Percentiles rank a stretch among this genome's conserved stretches.
Conservation (phyloP, 1,139 yeast genomes). For the Yamadazyma songkhlaensis region DNA sequence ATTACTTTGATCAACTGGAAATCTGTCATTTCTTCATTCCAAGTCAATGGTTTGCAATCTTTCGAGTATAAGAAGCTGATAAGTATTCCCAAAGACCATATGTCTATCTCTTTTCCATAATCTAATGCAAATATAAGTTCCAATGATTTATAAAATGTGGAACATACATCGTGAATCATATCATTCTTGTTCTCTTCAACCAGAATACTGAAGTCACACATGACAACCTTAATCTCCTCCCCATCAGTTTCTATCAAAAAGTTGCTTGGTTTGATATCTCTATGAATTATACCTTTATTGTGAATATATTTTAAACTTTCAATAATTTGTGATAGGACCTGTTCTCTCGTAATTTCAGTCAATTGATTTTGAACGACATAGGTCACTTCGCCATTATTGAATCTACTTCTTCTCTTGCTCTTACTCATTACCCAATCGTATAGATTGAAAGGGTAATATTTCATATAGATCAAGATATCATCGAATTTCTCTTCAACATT, state of each 20-base stretch:
- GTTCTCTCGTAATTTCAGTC: constrained; percentile 14
- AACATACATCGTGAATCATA: constrained; percentile 58
- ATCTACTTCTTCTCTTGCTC: constrained; percentile 12
- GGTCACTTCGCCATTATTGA: constrained; percentile 9
- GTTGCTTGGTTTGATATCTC: constrained; percentile 85
- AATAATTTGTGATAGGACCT: constrained; percentile 20
- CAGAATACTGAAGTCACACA: constrained; percentile 83
- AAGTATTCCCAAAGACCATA: constrained; percentile 79
- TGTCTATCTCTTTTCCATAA: constrained; percentile 65
- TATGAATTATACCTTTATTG: constrained; percentile 67
- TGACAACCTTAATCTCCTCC: constrained; percentile 31
- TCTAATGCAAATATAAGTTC: constrained; percentile 71
- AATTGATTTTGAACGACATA: constrained; percentile 13
- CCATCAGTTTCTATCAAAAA: constrained; percentile 41
- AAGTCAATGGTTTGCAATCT: constrained; percentile 41
- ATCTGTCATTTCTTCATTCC: constrained; percentile 48
- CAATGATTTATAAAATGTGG: constrained; percentile 80
- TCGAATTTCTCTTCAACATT: constrained; percentile 26
- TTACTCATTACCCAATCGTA: constrained; percentile 20
- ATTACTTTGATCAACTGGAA: constrained; percentile 62
- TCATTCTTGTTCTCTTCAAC: constrained; percentile 45
- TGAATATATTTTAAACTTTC: constrained; percentile 26
- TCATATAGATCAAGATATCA: constrained; percentile 35
- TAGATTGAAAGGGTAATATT: constrained; percentile 28
- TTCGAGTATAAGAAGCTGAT: constrained; percentile 57